These are phyloP conservation scores for Aspergillus funiculosus DNA, from an alignment of 495 filamentous ascomycete genomes.

Conservation along the genomic window DNA sequence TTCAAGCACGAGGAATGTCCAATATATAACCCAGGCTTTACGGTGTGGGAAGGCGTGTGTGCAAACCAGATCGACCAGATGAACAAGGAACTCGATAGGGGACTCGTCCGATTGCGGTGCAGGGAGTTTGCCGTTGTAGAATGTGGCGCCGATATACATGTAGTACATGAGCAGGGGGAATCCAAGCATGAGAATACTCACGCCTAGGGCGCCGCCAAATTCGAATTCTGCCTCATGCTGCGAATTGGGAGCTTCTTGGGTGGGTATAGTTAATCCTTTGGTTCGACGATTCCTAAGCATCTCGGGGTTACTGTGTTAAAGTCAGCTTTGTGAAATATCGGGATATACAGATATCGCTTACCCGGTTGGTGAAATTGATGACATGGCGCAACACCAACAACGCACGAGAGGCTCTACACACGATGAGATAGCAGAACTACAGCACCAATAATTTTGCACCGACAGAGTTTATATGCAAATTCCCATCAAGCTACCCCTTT, in stretches of 20 bases:
- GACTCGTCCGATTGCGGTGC: constrained; percentile 54
- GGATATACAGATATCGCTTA: too few relatives aligned
- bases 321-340: too few relatives aligned
- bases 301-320: too few relatives aligned
- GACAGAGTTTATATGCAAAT: not conserved
- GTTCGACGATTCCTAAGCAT: not conserved
- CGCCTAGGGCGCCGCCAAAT: constrained; percentile 77
- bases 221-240: constrained; percentile 52
- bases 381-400: too few relatives aligned
- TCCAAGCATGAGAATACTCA: constrained; percentile 69
- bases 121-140: constrained; percentile 78
- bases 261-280: not conserved
- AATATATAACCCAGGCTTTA: constrained; percentile 81
- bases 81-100: constrained; percentile 55
- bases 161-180: constrained; percentile 95
- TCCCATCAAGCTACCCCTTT: not conserved
- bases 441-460: too few relatives aligned
- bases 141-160: constrained; percentile 91
- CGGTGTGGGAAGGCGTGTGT: constrained; percentile 68
- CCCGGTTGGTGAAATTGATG: too few relatives aligned
- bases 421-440: too few relatives aligned
- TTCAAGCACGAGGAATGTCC: constrained; percentile 74
- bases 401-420: too few relatives aligned
- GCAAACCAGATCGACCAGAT: constrained; percentile 61
- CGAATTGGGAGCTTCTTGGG: not conserved